These are phyloP conservation scores for Globisporangium rhizosaccharum DNA, from an alignment of 352 stramenopile species.

Conservation along the genomic window DNA sequence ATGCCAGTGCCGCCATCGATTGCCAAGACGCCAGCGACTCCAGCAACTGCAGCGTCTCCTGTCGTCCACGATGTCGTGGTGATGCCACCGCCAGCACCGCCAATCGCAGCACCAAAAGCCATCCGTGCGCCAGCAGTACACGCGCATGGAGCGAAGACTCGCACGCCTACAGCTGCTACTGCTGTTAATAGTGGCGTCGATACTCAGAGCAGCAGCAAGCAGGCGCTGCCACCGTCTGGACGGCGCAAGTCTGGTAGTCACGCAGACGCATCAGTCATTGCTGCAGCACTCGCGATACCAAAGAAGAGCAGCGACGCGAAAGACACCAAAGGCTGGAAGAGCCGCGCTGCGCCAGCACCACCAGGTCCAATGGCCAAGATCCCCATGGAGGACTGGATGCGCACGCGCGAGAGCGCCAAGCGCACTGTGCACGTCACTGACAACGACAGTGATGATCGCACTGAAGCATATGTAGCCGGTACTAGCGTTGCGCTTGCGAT, in stretches of 20 bases:
- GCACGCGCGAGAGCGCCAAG: slow-evolving; percentile 49
- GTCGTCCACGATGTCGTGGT: slow-evolving; percentile 5
- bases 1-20: slow-evolving; percentile 21
- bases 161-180: slow-evolving; percentile 1
- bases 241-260: background rate
- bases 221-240: too few relatives aligned
- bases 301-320: slow-evolving; percentile 16
- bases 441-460: background rate
- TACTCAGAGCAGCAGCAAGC: background rate
- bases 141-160: background rate
- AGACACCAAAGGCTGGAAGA: slow-evolving; percentile 35
- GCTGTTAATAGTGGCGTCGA: background rate
- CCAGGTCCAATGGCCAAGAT: slow-evolving; percentile 49
- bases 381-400: slow-evolving; percentile 73
- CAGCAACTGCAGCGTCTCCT: background rate
- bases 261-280: background rate
- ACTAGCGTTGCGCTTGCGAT: slow-evolving; percentile 19
- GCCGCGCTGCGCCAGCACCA: slow-evolving; percentile 29
- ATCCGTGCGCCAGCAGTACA: background rate
- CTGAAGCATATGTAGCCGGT: background rate
- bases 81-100: slow-evolving; percentile 26
- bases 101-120: slow-evolving; percentile 7
- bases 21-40: slow-evolving; percentile 1
- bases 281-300: background rate
- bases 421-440: slow-evolving; percentile 30